A percentile compares a stretch with the other conserved stretches of the same genome.
phyloP scores from a whole-genome alignment of 139 green algal genomes.

The Closterium sp. region DNA sequence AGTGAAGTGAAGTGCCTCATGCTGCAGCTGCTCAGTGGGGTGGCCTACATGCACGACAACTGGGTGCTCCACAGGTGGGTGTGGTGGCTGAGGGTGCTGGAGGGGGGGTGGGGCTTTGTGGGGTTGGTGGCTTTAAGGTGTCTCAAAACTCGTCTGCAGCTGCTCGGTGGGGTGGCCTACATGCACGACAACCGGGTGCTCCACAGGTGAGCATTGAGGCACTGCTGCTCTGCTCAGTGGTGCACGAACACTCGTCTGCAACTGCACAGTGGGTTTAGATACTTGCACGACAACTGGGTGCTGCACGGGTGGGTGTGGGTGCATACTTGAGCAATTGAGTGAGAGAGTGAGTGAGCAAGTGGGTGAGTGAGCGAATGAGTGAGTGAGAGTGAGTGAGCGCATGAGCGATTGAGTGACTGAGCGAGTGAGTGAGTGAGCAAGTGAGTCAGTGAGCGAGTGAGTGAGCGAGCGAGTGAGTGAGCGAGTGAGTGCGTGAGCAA shows the following conservation, averaged over 20 bases:
- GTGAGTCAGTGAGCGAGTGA: not conserved
- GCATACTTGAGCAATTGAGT: too few species aligned
- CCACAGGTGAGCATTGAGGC: slow-evolving; percentile 60
- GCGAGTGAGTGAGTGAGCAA: not conserved
- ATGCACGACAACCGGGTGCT: slow-evolving; percentile 89
- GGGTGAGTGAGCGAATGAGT: too few species aligned
- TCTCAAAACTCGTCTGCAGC: slow-evolving; percentile 59
- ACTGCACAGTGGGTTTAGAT: slow-evolving; percentile 79
- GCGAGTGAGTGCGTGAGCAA: not conserved
- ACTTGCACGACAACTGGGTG: slow-evolving; percentile 90
- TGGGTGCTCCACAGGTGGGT: slow-evolving; percentile 74
- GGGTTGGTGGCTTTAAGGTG: not conserved
- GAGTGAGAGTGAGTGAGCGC: not conserved
- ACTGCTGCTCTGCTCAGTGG: too few species aligned
- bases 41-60: slow-evolving; percentile 88
- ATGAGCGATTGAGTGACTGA: not conserved
- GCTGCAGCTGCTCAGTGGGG: slow-evolving; percentile 81
- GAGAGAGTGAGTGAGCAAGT: too few species aligned
- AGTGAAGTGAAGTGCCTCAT: slow-evolving; percentile 82
- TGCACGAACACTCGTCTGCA: too few species aligned
- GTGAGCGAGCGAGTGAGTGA: not conserved
- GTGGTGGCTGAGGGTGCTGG: not conserved
- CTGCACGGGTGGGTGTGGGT: slow-evolving; percentile 60
- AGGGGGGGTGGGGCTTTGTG: too few species aligned
- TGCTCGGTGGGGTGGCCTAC: slow-evolving; percentile 82